Percentiles rank a stretch among this genome's conserved stretches.
Evolutionary conservation across 768 basidiomycete species (phyloP).

Genomic region (Lactifluus volemus): DNA sequence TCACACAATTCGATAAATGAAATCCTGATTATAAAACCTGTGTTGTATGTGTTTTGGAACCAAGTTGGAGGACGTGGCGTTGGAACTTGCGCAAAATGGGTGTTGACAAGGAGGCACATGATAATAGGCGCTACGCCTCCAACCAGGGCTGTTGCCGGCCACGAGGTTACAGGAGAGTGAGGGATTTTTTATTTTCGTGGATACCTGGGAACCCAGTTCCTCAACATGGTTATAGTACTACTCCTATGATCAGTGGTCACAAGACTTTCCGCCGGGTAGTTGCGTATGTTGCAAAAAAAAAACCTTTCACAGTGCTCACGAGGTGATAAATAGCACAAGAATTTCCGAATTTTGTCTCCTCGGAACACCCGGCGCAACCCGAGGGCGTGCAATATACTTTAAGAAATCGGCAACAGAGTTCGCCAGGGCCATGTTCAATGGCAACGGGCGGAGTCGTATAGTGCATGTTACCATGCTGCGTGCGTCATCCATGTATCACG

Average conservation of each 20-base stretch:
- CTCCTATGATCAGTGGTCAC: constrained; percentile 9
- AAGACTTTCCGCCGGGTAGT: neutral
- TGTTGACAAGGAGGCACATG: constrained; percentile 3
- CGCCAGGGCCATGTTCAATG: neutral
- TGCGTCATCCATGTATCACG: neutral
- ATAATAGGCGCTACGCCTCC: constrained; percentile 7
- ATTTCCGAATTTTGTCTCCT: neutral
- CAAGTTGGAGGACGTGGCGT: neutral
- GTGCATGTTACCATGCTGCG: neutral
- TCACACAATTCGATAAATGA: neutral
- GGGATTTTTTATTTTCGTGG: neutral
- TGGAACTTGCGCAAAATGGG: neutral
- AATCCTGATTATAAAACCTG: neutral
- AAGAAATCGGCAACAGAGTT: constrained; percentile 1
- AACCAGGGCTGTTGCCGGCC: neutral
- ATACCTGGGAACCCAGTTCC: neutral
- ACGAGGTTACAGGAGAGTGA: neutral
- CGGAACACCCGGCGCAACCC: neutral
- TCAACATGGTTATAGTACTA: constrained; percentile 3
- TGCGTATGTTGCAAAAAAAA: neutral
- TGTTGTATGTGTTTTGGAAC: neutral
- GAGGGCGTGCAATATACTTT: neutral
- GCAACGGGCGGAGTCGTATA: constrained; percentile 7
- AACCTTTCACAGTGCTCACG: neutral
- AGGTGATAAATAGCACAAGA: neutral